These are phyloP conservation scores for Chlorociboria aeruginascens DNA, from an alignment of 495 filamentous ascomycete species.

Conservation along the genomic window DNA sequence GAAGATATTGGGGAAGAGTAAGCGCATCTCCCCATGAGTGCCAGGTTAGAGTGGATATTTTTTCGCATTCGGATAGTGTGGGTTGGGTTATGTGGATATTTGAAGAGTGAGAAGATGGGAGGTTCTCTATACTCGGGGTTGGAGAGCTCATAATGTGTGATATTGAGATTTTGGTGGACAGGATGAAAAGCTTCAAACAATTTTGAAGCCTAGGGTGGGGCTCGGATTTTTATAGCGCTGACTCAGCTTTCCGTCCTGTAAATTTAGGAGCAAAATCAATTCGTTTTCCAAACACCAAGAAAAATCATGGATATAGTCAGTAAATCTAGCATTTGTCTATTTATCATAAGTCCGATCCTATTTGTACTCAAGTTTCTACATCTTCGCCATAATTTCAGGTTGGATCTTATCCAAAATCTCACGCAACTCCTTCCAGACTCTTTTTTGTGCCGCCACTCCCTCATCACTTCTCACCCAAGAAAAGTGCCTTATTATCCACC, in stretches of 20 bases:
- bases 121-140: slow-evolving; percentile 3
- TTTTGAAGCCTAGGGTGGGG: too few species aligned
- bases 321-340: too few species aligned
- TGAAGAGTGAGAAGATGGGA: slow-evolving; percentile 48
- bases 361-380: not conserved
- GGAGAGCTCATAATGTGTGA: too few species aligned
- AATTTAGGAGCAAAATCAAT: too few species aligned
- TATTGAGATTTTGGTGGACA: too few species aligned
- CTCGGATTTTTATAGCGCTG: too few species aligned
- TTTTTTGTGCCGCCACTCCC: not conserved
- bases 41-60: slow-evolving; percentile 56
- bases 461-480: slow-evolving; percentile 6
- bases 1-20: slow-evolving; percentile 55
- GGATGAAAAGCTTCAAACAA: too few species aligned
- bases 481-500: slow-evolving; percentile 3
- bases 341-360: too few species aligned
- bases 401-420: slow-evolving; percentile 9
- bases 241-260: too few species aligned
- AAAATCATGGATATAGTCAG: too few species aligned
- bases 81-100: slow-evolving; percentile 56
- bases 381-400: not conserved
- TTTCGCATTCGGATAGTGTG: slow-evolving; percentile 48
- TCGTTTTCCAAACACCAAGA: too few species aligned
- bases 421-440: slow-evolving; percentile 3
- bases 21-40: slow-evolving; percentile 60